Conservation (phyloP, 495 filamentous ascomycete genomes). For the Immersiella caudata region DNA sequence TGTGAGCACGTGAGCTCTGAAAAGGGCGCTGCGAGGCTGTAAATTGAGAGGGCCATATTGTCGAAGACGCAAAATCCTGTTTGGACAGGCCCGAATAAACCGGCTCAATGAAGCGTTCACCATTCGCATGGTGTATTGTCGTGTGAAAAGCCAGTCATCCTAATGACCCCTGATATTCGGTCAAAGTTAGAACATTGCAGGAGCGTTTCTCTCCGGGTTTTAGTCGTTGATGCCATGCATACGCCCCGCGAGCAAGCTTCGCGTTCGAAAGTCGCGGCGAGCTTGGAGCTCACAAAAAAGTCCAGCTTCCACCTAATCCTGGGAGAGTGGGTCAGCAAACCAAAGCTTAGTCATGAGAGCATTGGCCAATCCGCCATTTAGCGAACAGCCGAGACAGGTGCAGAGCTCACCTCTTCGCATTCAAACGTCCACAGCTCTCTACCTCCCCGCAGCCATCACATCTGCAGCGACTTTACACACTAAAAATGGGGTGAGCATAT, state of each 20-base stretch:
- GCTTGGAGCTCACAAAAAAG: not conserved
- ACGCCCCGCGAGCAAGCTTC: not conserved
- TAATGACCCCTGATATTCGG: not conserved
- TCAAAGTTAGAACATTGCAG: not conserved
- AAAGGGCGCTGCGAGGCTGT: not conserved
- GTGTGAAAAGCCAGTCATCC: not conserved
- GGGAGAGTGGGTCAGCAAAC: not conserved
- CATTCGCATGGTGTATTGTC: conserved; percentile 24
- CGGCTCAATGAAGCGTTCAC: conserved; percentile 20
- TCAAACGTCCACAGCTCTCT: conserved; percentile 15
- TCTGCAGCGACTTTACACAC: not conserved
- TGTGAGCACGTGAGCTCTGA: not conserved
- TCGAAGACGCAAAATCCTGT: not conserved
- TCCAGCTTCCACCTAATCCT: not conserved
- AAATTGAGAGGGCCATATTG: not conserved
- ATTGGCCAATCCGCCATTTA: conserved; percentile 19
- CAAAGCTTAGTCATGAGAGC: conserved; percentile 17
- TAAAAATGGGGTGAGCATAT: conserved; percentile 15
- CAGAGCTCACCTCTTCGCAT: conserved; percentile 17
- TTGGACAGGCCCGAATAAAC: conserved; percentile 15
- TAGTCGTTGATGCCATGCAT: not conserved
- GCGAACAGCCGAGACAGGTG: conserved; percentile 12
- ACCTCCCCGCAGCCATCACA: conserved; percentile 1
- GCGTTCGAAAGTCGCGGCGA: not conserved
- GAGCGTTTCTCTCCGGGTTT: not conserved